These are phyloP conservation scores for Colletotrichum graminicola DNA, from an alignment of 2,329 filamentous ascomycete genomes.

Conservation along the genomic window DNA sequence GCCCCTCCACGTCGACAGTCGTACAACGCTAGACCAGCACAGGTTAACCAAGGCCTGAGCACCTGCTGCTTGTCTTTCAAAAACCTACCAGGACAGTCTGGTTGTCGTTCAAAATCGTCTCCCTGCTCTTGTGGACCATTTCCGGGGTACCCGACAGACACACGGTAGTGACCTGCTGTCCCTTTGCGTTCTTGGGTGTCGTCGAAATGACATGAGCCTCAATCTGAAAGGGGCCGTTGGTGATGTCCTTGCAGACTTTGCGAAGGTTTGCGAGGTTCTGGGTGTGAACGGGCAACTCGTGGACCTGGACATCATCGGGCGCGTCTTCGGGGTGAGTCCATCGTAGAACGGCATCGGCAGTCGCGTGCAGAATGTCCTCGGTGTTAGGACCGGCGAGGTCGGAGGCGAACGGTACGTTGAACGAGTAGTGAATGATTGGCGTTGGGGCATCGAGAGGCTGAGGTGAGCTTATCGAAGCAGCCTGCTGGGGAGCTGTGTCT, in stretches of 20 bases:
- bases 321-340: slow-evolving; percentile 95
- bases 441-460: slow-evolving; percentile 73
- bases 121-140: slow-evolving; percentile 88
- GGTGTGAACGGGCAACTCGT: slow-evolving; percentile 92
- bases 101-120: slow-evolving; percentile 90
- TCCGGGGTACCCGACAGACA: slow-evolving; percentile 91
- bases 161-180: slow-evolving; percentile 83
- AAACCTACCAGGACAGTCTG: slow-evolving; percentile 87
- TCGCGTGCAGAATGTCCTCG: slow-evolving; percentile 95
- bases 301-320: slow-evolving; percentile 84
- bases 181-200: slow-evolving; percentile 78
- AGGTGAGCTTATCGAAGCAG: slow-evolving; percentile 73
- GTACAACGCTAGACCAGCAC: slow-evolving; percentile 81
- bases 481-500: slow-evolving; percentile 65
- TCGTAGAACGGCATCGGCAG: slow-evolving; percentile 84
- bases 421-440: slow-evolving; percentile 85
- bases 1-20: slow-evolving; percentile 92
- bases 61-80: slow-evolving; percentile 2
- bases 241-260: slow-evolving; percentile 85
- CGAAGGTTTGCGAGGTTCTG: slow-evolving; percentile 86
- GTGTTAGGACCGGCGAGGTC: slow-evolving; percentile 92
- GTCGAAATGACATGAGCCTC: slow-evolving; percentile 88
- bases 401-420: slow-evolving; percentile 96
- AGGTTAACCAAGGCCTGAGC: slow-evolving; percentile 42
- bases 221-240: slow-evolving; percentile 76